phyloP scores from a whole-genome alignment of 1,284 basidiomycete genomes.

The Rhizoctonia solani region DNA sequence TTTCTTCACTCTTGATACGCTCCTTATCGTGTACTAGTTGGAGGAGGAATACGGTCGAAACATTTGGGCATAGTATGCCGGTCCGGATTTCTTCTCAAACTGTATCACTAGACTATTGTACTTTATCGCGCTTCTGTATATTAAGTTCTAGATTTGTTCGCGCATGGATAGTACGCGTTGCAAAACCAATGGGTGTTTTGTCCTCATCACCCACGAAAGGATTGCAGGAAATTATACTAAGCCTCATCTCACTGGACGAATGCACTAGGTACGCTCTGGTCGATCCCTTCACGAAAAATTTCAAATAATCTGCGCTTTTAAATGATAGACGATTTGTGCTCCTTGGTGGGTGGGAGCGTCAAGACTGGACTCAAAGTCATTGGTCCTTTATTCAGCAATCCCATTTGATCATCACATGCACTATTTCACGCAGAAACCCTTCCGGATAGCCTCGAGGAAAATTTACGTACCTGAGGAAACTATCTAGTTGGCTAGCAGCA shows the following conservation, averaged over 20 bases:
- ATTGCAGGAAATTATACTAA: no score
- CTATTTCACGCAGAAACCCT: no score
- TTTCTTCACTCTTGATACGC: no score
- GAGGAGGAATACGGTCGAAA: constrained; percentile 16
- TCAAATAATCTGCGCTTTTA: constrained; percentile 22
- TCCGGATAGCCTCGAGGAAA: not conserved
- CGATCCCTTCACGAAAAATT: not conserved
- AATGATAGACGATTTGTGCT: not conserved
- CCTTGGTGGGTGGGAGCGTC: not conserved
- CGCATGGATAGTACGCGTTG: not conserved
- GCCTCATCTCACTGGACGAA: not conserved
- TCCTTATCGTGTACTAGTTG: not conserved
- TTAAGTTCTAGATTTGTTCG: not conserved
- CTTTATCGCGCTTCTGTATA: not conserved
- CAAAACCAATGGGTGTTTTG: not conserved
- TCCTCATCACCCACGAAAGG: not conserved
- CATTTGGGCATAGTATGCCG: not conserved
- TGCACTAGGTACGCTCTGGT: not conserved
- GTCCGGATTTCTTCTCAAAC: constrained; percentile 29
- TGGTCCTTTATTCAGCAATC: constrained; percentile 4
- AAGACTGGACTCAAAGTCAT: not conserved
- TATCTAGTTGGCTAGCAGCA: constrained; percentile 4
- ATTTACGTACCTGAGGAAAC: constrained; percentile 14
- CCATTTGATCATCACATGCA: not conserved
- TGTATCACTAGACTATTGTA: constrained; percentile 14